Evolutionary conservation across 352 stramenopile genomes (phyloP).

Genomic region (Globisporangium echinulatum): DNA sequence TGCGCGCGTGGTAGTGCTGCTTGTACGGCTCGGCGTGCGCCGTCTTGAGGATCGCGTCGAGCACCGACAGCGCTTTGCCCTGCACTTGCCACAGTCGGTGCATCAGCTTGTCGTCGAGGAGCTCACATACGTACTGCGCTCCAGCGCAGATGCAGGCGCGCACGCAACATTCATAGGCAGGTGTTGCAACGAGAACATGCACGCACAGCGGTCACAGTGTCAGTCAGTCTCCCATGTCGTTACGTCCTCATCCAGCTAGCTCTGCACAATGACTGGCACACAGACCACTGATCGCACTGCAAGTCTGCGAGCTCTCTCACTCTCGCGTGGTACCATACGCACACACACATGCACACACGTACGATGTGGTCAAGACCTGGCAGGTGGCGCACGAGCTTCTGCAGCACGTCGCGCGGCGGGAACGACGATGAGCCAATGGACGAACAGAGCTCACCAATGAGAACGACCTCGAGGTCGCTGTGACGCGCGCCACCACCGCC

Average conservation of each 20-base stretch:
- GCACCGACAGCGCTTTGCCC: slow-evolving; percentile 70
- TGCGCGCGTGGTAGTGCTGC: slow-evolving; percentile 47
- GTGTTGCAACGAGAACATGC: no score
- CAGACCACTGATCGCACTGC: neutral
- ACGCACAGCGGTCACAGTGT: no score
- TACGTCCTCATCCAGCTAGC: no score
- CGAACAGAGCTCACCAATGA: slow-evolving; percentile 75
- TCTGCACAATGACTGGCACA: neutral
- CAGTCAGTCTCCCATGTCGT: no score
- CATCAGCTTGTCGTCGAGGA: slow-evolving; percentile 84
- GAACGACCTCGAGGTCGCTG: slow-evolving; percentile 55
- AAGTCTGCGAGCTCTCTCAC: no score
- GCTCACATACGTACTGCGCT: slow-evolving; percentile 68
- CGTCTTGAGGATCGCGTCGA: slow-evolving; percentile 62
- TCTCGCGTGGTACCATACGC: no score
- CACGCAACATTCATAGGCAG: no score
- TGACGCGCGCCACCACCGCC: slow-evolving; percentile 18
- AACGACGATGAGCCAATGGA: slow-evolving; percentile 76
- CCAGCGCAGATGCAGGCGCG: no score
- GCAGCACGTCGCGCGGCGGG: slow-evolving; percentile 65
- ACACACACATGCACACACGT: neutral
- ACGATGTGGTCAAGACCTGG: slow-evolving; percentile 69
- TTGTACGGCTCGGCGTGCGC: slow-evolving; percentile 56
- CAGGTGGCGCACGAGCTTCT: slow-evolving; percentile 71
- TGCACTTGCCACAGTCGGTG: slow-evolving; percentile 77